Conservation (phyloP, 208 protist species). For the Kentomonas sorsogonicus region DNA sequence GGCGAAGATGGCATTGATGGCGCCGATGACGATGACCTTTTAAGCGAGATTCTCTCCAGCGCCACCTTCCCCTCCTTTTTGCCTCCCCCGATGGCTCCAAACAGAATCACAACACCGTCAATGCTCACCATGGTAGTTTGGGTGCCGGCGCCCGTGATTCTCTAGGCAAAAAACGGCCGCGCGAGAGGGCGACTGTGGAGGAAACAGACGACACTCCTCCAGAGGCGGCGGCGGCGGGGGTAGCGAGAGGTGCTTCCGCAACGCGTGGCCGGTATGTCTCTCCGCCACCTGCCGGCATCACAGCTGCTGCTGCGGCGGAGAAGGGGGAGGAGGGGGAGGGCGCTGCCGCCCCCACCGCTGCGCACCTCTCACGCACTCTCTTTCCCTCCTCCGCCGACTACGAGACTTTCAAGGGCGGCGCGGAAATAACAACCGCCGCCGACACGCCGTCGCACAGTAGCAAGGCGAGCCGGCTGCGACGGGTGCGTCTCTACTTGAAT, state of each 20-base stretch:
- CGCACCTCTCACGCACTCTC: background rate
- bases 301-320: background rate
- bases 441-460: background rate
- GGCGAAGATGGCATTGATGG: too few relatives aligned
- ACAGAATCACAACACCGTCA: too few relatives aligned
- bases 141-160: too few relatives aligned
- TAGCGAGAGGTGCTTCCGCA: background rate
- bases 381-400: background rate
- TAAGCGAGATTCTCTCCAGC: too few relatives aligned
- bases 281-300: background rate
- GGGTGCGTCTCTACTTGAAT: constrained; percentile 4
- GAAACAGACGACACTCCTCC: background rate
- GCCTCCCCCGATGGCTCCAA: too few relatives aligned
- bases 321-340: background rate
- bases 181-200: background rate
- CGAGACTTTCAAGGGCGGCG: background rate
- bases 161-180: too few relatives aligned
- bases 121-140: too few relatives aligned
- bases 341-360: background rate
- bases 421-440: background rate
- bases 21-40: too few relatives aligned
- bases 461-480: background rate
- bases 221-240: background rate
- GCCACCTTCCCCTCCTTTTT: too few relatives aligned
- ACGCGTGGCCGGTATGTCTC: background rate